Percentiles rank a stretch among this genome's conserved stretches.
Conservation (phyloP, 1,139 yeast species). For the Scheffersomyces quercinus region DNA sequence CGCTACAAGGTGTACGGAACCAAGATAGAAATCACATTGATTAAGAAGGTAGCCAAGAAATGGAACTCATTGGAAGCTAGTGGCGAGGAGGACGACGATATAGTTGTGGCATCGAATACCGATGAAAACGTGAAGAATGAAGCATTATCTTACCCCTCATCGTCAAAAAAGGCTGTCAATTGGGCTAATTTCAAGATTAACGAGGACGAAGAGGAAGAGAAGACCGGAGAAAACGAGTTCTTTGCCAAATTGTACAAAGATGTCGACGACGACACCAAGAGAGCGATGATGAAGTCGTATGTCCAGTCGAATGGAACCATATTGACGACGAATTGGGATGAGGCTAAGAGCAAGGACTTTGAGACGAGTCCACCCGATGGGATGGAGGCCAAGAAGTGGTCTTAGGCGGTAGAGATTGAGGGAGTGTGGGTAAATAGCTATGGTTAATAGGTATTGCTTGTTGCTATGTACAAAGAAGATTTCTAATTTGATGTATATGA, state of each 20-base stretch:
- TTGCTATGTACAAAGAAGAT: background rate
- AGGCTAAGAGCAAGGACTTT: constrained; percentile 66
- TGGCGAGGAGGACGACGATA: constrained; percentile 8
- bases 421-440: too few relatives aligned
- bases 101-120: constrained; percentile 1
- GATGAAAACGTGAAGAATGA: constrained; percentile 8
- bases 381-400: constrained; percentile 50
- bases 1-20: constrained; percentile 61
- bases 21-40: constrained; percentile 67
- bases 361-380: constrained; percentile 82
- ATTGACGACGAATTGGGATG: constrained; percentile 92
- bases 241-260: constrained; percentile 72
- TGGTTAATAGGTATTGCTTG: background rate
- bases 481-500: too few relatives aligned
- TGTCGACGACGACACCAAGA: constrained; percentile 83
- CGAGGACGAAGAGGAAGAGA: constrained; percentile 49
- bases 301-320: constrained; percentile 95
- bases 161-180: constrained; percentile 60
- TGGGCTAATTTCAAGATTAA: constrained; percentile 71
- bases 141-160: constrained; percentile 55
- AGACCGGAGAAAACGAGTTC: constrained; percentile 62
- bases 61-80: constrained; percentile 48
- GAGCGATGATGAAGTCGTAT: constrained; percentile 97
- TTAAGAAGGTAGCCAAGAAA: constrained; percentile 32
- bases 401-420: background rate